A percentile compares a stretch with the other conserved stretches of the same genome.
Evolutionary conservation across 495 filamentous ascomycete genomes (phyloP).

Genomic region (Aspergillus ostianus): DNA sequence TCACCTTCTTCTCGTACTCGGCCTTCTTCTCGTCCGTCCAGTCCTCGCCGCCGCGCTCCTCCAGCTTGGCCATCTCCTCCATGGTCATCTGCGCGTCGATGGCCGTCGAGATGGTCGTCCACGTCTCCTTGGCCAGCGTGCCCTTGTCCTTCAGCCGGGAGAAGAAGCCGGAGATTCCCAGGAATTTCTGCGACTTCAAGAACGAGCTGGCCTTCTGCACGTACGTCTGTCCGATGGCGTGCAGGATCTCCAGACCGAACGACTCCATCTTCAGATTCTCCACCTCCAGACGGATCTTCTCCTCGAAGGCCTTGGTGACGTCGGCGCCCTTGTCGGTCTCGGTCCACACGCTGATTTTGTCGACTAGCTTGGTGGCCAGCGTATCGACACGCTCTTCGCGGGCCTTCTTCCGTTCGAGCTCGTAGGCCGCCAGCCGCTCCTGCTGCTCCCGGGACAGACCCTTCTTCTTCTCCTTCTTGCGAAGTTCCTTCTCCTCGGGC

Average conservation of each 20-base stretch:
- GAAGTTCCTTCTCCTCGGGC: conserved; percentile 72
- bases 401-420: conserved; percentile 76
- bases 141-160: conserved; percentile 95
- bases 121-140: conserved; percentile 93
- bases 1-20: conserved; percentile 94
- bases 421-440: conserved; percentile 84
- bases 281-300: conserved; percentile 91
- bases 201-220: conserved; percentile 81
- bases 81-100: conserved; percentile 98
- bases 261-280: conserved; percentile 99
- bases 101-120: conserved; percentile 95
- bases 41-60: conserved; percentile 92
- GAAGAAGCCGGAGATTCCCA: conserved; percentile 94
- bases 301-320: conserved; percentile 84
- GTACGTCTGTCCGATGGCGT: conserved; percentile 91
- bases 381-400: conserved; percentile 90
- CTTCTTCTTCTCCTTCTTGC: conserved; percentile 87
- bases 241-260: conserved; percentile 94
- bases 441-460: conserved; percentile 82
- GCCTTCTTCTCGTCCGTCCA: conserved; percentile 98
- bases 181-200: conserved; percentile 92
- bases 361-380: conserved; percentile 77
- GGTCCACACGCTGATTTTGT: conserved; percentile 93
- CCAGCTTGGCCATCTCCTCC: conserved; percentile 97
- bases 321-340: conserved; percentile 88